These are phyloP conservation scores for Alternaria burnsii DNA, from an alignment of 2,329 filamentous ascomycete species.

Conservation along the genomic window DNA sequence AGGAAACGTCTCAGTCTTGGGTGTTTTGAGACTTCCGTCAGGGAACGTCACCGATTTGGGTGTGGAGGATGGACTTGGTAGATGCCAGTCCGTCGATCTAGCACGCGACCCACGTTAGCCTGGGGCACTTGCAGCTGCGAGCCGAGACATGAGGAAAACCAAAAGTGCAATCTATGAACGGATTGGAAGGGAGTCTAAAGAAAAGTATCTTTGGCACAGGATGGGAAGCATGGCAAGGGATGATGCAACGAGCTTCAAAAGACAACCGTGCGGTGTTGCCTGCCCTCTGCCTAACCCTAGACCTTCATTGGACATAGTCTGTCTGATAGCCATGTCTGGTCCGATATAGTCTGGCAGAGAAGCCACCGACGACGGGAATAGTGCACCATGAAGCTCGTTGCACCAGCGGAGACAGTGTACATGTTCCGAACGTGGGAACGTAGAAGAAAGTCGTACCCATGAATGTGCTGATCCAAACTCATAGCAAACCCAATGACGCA, in stretches of 20 bases:
- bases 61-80: conserved; percentile 60
- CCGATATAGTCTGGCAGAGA: conserved; percentile 33
- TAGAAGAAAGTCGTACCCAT: conserved; percentile 50
- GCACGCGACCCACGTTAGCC: conserved; percentile 46
- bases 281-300: conserved; percentile 44
- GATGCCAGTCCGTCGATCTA: conserved; percentile 58
- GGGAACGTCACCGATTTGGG: conserved; percentile 55
- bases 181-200: conserved; percentile 7
- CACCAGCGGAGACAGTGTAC: conserved; percentile 13
- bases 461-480: conserved; percentile 53
- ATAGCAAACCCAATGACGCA: conserved; percentile 49
- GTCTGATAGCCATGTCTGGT: conserved; percentile 22
- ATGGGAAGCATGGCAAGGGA: conserved; percentile 18
- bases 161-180: conserved; percentile 21
- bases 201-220: conserved; percentile 14
- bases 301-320: conserved; percentile 24
- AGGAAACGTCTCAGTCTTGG: conserved; percentile 52
- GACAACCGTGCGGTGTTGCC: conserved; percentile 50
- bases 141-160: conserved; percentile 9
- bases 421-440: conserved; percentile 21
- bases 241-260: conserved; percentile 35
- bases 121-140: conserved; percentile 36
- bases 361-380: conserved; percentile 24
- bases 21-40: conserved; percentile 55
- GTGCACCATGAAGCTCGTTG: conserved; percentile 21